A percentile compares a stretch with the other conserved stretches of the same genome.
phyloP scores from a whole-genome alignment of 2,329 filamentous ascomycete species.

The Fusarium goolgardi region DNA sequence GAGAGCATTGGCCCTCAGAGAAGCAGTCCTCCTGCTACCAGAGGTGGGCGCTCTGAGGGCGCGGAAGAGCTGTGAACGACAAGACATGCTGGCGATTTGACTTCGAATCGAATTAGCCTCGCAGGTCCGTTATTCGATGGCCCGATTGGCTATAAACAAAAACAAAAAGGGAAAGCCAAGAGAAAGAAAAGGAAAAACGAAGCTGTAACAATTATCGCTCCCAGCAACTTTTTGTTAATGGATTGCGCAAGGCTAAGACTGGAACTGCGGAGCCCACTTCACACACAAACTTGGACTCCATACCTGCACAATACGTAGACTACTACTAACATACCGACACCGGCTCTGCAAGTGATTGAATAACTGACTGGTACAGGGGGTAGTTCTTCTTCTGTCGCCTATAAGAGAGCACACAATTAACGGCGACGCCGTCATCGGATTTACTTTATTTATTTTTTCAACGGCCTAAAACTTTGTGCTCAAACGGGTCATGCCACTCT shows the following conservation, averaged over 20 bases:
- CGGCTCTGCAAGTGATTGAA: slow-evolving; percentile 5
- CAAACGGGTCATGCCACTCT: neutral
- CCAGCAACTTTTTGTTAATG: slow-evolving; percentile 31
- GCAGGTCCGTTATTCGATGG: neutral
- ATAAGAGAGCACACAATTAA: neutral
- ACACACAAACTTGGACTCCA: neutral
- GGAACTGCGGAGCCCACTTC: slow-evolving; percentile 34
- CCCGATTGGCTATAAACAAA: slow-evolving; percentile 6
- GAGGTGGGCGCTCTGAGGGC: slow-evolving; percentile 42
- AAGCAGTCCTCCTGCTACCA: slow-evolving; percentile 31
- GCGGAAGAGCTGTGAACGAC: slow-evolving; percentile 44
- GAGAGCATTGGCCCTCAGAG: slow-evolving; percentile 16
- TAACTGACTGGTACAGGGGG: neutral
- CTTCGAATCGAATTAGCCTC: slow-evolving; percentile 25
- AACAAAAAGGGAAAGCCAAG: neutral
- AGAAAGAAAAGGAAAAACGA: slow-evolving; percentile 4
- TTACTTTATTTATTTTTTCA: neutral
- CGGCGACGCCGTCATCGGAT: slow-evolving; percentile 8
- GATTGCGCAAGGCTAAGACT: slow-evolving; percentile 28
- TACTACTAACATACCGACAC: slow-evolving; percentile 8
- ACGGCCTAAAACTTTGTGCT: neutral
- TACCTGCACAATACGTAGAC: neutral
- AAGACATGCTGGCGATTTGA: slow-evolving; percentile 38
- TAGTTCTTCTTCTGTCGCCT: neutral
- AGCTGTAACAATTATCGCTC: slow-evolving; percentile 11